phyloP scores from a whole-genome alignment of 106 monocot genomes.

The Apostasia shenzhenica region DNA sequence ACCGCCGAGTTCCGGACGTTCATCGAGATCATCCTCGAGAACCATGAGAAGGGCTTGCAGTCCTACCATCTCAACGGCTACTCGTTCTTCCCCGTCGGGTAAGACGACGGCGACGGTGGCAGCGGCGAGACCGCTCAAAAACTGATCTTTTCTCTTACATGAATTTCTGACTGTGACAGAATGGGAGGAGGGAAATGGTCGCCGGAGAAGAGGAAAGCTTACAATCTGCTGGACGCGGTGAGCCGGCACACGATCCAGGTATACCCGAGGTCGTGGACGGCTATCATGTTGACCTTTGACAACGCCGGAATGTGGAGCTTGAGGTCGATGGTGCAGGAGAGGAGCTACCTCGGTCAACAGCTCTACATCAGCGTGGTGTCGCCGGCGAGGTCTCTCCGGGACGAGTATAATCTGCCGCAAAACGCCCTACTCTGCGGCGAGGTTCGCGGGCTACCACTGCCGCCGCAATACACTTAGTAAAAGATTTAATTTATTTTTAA shows the following conservation, averaged over 20 bases:
- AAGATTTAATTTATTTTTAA: neutral
- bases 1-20: constrained; percentile 29
- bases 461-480: constrained; percentile 24
- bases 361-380: constrained; percentile 44
- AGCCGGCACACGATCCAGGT: constrained; percentile 63
- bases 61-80: constrained; percentile 54
- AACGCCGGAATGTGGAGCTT: constrained; percentile 68
- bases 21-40: constrained; percentile 58
- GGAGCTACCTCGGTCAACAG: constrained; percentile 46
- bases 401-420: constrained; percentile 34
- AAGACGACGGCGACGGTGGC: neutral
- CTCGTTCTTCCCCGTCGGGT: constrained; percentile 63
- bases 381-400: constrained; percentile 28
- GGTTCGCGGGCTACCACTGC: constrained; percentile 22
- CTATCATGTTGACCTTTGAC: constrained; percentile 57
- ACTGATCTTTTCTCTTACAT: neutral
- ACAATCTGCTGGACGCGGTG: constrained; percentile 58
- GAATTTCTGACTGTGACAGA: constrained; percentile 6
- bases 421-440: constrained; percentile 21
- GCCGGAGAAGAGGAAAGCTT: constrained; percentile 30
- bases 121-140: neutral
- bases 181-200: constrained; percentile 53
- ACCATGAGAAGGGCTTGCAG: constrained; percentile 41
- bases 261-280: constrained; percentile 53
- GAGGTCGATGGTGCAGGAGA: constrained; percentile 41